Base-by-base conservation (phyloP, 352 stramenopile genomes). In the Phytopythium ostracodes region DNA sequence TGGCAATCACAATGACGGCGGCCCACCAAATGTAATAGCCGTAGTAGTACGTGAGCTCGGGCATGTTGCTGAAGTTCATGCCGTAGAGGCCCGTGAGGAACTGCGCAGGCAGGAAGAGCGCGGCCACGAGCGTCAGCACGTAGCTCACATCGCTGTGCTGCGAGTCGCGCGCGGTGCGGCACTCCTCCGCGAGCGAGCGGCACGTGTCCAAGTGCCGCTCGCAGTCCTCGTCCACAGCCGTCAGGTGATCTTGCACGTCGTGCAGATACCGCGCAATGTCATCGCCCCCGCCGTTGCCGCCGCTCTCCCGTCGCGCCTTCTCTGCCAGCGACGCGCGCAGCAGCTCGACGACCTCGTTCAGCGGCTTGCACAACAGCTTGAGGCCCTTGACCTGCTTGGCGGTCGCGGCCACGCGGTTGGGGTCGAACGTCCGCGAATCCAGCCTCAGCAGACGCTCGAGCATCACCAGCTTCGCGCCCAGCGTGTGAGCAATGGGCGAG, bases 11-110 rank as follows among this genome's bases (percentile, higher is more conserved):
- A n/a, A 87, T 38, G 43, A 88, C 73, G 22, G 78, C 72, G 8
- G 66, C 67, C 88, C 88, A 96, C 80, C 87, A 96, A 25, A 91
- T 67, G 55, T 81, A 76, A 65, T 96, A 96, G 42, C 85, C 88
- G 49, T 91, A 68, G 55, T 87, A 61, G 62, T 77, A 77, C n/a
- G 81, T 54, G 31, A 96, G 72, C 64, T 95, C 88, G 4, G 87
- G 87, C 87, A 96, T 96, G 58, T 88, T 75, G 31, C 79, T 74
- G 60, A 95, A 96, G 73, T 96, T 96, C 88, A 96, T 96, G 47
- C 88, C 88, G 59, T 95, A 95, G 11, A 96, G 62, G 20, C 83
- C 82, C n/a, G 88, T 93, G 33, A 96, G 77, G 65, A 96, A 96
- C 66, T 94, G 86, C 24, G 83, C 88, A 2, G 88, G 88, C 31